Evolutionary conservation across 805 yeast genomes (phyloP).

Genomic region (Candida boleticola): DNA sequence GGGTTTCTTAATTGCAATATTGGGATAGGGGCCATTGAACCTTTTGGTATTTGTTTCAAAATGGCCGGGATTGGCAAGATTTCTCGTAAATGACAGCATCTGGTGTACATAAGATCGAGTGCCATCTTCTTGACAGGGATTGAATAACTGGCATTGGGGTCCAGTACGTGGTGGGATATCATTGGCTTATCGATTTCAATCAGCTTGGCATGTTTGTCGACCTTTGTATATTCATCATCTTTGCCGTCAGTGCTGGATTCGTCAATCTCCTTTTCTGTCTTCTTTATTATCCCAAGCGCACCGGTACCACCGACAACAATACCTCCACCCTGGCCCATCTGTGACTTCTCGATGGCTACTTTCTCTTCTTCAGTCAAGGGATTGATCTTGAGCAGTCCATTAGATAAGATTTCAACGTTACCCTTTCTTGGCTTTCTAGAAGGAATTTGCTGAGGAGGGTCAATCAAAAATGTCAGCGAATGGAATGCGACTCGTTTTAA

Average conservation of each 20-base stretch:
- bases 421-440: conserved; percentile 80
- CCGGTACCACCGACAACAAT: conserved; percentile 81
- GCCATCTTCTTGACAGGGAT: conserved; percentile 44
- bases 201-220: conserved; percentile 22
- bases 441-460: conserved; percentile 86
- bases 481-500: conserved; percentile 44
- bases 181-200: conserved; percentile 35
- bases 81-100: conserved; percentile 92
- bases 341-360: conserved; percentile 37
- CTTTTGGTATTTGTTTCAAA: conserved; percentile 67
- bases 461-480: conserved; percentile 39
- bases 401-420: conserved; percentile 57
- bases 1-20: conserved; percentile 75
- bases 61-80: conserved; percentile 91
- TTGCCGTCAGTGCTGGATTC: conserved; percentile 15
- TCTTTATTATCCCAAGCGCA: conserved; percentile 46
- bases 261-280: conserved; percentile 9
- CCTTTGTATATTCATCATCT: conserved; percentile 15
- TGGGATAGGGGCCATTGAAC: conserved; percentile 72
- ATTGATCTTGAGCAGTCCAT: conserved; percentile 53
- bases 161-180: conserved; percentile 15
- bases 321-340: conserved; percentile 53
- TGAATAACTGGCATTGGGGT: conserved; percentile 19
- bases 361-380: conserved; percentile 56
- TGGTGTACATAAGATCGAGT: conserved; percentile 76